Evolutionary conservation across 2,329 filamentous ascomycete genomes (phyloP), one percentile per base, ranked within the genome.

Genomic region (Amphichorda felina): DNA sequence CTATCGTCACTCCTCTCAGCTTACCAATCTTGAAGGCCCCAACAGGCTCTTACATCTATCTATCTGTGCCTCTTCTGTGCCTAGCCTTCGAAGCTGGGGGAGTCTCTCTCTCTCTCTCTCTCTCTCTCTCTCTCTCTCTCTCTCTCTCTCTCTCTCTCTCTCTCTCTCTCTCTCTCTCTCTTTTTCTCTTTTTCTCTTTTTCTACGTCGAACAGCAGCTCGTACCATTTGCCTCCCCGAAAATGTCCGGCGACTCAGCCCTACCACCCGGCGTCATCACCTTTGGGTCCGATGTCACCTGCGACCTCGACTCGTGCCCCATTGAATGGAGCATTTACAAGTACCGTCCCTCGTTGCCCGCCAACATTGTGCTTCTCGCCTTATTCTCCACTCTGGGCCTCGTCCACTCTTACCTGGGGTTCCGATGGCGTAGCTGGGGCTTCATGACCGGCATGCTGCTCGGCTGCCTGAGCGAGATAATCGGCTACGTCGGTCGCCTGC

Each of bases 401-500:
- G 39, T 59, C n/a, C 69, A 73, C 38, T 31, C 53, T 26, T 54
- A 51, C 30, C 53, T 68, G n/a, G 69, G 69, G 30, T 30, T 61
- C 28, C 50, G 60, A 27, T 69, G 63, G 63, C 63, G 52, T 44
- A 57, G 53, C 17, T 68, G 63, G 58, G 61, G 58, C 39, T 72
- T 68, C 49, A 63, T 63, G 54, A 42, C 44, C 9, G 64, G 61
- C 40, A 72, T 82, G 63, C 45, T 72, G 6, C 46, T 64, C 14
- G 78, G 78, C 31, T 74, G 68, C 42, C 28, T 68, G 5, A 59
- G 63, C 33, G 76, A 79, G 45, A 63, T 79, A 9, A 47, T 79
- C 24, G 79, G 79, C 14, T 83, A 83, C 42, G 53, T 58, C 2
- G 79, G 75, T 3, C 64, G 79, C 9, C 59, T 80, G 35, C 49